Conservation (phyloP, 345 rosid genomes). For the Rhizophora apiculata region DNA sequence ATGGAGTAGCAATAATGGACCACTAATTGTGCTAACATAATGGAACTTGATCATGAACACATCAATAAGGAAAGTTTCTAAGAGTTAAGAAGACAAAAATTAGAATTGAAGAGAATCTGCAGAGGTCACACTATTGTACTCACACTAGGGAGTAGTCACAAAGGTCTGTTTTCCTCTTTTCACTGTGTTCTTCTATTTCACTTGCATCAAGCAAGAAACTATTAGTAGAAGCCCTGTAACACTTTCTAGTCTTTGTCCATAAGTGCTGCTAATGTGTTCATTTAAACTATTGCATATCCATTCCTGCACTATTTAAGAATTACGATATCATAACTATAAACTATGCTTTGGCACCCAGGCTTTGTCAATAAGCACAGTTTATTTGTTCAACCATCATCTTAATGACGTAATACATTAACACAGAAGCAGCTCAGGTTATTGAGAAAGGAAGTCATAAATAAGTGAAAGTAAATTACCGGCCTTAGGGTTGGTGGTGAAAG, state of each 20-base stretch:
- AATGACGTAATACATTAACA: neutral
- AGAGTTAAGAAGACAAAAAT: neutral
- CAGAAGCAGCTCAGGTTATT: neutral
- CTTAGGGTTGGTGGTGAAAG: slow-evolving; percentile 77
- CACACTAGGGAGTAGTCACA: neutral
- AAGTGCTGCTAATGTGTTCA: neutral
- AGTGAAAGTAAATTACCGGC: slow-evolving; percentile 48
- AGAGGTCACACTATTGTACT: neutral
- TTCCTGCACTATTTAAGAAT: too few species aligned
- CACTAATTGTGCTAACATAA: neutral
- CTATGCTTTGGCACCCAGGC: neutral
- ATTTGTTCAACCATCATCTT: neutral
- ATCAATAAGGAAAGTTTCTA: neutral
- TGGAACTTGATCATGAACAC: neutral
- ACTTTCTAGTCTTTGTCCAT: neutral
- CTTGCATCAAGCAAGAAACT: neutral
- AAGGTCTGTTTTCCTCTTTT: neutral
- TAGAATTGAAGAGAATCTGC: neutral
- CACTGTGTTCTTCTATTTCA: neutral
- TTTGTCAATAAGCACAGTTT: neutral
- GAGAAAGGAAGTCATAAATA: slow-evolving; percentile 7
- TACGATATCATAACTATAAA: too few species aligned
- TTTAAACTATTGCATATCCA: too few species aligned
- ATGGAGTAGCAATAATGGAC: neutral
- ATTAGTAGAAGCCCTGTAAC: neutral